A percentile compares a stretch with the other conserved stretches of the same genome.
These are phyloP conservation scores for Trichophyton simii DNA, from an alignment of 2,329 filamentous ascomycete species.

Conservation along the genomic window DNA sequence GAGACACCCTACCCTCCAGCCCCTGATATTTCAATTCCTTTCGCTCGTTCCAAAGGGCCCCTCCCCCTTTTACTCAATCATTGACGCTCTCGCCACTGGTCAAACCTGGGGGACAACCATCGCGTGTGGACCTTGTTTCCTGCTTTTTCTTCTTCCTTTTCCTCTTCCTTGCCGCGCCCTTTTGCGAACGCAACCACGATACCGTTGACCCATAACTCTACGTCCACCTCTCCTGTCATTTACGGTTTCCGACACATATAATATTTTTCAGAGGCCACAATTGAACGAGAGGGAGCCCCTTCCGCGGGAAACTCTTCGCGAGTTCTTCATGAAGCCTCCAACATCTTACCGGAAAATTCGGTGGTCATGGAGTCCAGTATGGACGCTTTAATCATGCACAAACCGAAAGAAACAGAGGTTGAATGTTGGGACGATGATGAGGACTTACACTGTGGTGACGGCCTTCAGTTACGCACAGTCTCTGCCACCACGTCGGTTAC, in stretches of 20 bases:
- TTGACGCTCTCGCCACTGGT: background rate
- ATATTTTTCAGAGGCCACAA: background rate
- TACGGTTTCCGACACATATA: background rate
- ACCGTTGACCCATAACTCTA: background rate
- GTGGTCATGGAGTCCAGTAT: conserved; percentile 17
- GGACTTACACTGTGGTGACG: conserved; percentile 36
- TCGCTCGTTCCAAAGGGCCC: background rate
- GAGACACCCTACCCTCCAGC: background rate
- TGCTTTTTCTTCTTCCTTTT: background rate
- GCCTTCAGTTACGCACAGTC: conserved; percentile 33
- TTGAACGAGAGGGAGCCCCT: background rate
- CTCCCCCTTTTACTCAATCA: background rate
- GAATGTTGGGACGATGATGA: conserved; percentile 41
- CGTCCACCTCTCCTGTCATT: background rate
- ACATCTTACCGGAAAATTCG: background rate
- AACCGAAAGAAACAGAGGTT: conserved; percentile 26
- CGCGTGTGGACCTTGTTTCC: background rate
- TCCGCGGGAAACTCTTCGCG: background rate
- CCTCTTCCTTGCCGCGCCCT: background rate
- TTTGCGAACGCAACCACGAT: background rate
- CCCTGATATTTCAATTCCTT: background rate
- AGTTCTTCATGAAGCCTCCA: conserved; percentile 5
- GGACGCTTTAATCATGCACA: conserved; percentile 27
- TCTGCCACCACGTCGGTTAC: conserved; percentile 36
- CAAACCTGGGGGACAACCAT: background rate